Base-by-base conservation (phyloP, 2,329 filamentous ascomycete species). In the Fusarium veterinarium region DNA sequence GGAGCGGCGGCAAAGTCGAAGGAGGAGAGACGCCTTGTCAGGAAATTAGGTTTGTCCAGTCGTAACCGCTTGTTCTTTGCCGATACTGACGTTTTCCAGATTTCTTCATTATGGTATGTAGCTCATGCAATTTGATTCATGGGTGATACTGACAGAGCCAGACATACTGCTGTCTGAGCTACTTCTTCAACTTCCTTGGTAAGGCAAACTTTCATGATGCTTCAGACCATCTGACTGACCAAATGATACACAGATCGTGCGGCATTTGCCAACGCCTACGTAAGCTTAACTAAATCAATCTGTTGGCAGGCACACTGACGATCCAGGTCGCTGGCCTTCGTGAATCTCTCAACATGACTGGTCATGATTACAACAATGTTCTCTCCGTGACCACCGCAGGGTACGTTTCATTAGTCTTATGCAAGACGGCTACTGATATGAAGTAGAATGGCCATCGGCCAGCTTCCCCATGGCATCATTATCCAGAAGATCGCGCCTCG, bases 401-500 rank as follows among this genome's bases (percentile, higher is more conserved):
- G 75, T 83, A 79, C 42, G 37, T 23, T 2, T 13, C 4, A 1
- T 10, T 5, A 2, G 8, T 6, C 7, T 10, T 6, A 1, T 3
- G 1, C 4, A 6, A 3, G 16, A 25, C 25, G 6, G 25, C 25
- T 25, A 25, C 25, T 25, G 25, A 25, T 25, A 25, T 25, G 25
- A 25, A 25, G 25, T 25, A 79, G 79, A 25, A 82, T 83, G 69
- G 76, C 82, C 12, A 76, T 90, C 14, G 89, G 89, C 1, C 88
- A 91, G 72, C 81, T 91, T 16, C 88, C 88, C 0, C 86, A 84
- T 49, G 89, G 89, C 67, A 77, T 91, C 12, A 88, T 88, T 11
- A 83, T 92, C 11, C 87, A 91, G 75, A 89, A 90, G 69, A 76
- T 92, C 58, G 85, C 84, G 37, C 90, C 89, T 2, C 83, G 89